phyloP scores from a whole-genome alignment of 2,329 filamentous ascomycete species.

The Trematosphaeria pertusa region DNA sequence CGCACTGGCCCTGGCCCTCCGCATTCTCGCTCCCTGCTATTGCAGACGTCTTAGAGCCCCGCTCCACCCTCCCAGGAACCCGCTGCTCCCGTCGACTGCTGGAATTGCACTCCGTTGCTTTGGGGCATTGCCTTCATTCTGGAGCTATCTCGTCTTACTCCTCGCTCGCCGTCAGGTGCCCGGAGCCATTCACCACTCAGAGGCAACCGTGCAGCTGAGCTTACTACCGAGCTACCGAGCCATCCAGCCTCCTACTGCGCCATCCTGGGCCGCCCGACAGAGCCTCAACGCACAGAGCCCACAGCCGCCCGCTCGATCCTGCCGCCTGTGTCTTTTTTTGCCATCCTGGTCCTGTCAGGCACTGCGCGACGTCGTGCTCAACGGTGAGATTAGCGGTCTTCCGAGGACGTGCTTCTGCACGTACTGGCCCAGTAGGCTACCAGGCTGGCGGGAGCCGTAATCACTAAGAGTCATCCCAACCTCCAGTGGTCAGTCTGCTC shows the following conservation, averaged over 20 bases:
- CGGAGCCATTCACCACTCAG: slow-evolving; percentile 23
- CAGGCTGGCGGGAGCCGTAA: slow-evolving; percentile 35
- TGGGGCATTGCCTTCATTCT: slow-evolving; percentile 31
- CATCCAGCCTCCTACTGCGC: slow-evolving; percentile 33
- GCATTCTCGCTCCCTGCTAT: slow-evolving; percentile 38
- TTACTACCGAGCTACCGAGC: slow-evolving; percentile 40
- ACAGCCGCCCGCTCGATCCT: slow-evolving; percentile 28
- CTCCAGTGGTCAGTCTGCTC: slow-evolving; percentile 24
- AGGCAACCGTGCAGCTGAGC: slow-evolving; percentile 38
- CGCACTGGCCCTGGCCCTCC: slow-evolving; percentile 43
- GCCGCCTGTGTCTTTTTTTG: slow-evolving; percentile 26
- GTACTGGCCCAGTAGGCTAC: slow-evolving; percentile 41
- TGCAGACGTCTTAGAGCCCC: slow-evolving; percentile 39
- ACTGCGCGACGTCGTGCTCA: slow-evolving; percentile 43
- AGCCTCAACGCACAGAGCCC: slow-evolving; percentile 36
- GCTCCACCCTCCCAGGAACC: slow-evolving; percentile 29
- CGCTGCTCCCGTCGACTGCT: slow-evolving; percentile 27
- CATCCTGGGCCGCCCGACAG: slow-evolving; percentile 35
- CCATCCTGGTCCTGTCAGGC: slow-evolving; percentile 33
- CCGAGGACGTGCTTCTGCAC: slow-evolving; percentile 37
- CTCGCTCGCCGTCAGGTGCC: slow-evolving; percentile 25
- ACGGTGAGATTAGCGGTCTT: slow-evolving; percentile 37
- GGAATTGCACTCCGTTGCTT: slow-evolving; percentile 28
- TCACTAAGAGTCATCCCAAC: slow-evolving; percentile 29
- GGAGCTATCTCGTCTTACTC: slow-evolving; percentile 27